phyloP scores from a whole-genome alignment of 2,329 filamentous ascomycete species.

The Aspergillus sp. region DNA sequence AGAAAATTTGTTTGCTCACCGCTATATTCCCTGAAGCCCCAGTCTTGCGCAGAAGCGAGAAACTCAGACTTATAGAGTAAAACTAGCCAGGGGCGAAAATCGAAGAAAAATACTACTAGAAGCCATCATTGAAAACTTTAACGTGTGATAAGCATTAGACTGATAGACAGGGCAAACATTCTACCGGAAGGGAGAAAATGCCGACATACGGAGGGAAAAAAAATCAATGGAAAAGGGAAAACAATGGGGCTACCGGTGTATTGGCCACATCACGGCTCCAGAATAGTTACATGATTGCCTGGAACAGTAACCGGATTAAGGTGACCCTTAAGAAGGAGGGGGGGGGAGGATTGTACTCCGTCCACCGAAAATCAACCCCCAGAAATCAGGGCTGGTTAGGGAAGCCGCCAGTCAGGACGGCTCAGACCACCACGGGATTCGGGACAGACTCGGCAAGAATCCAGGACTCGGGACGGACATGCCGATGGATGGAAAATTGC shows the following conservation, averaged over 20 bases:
- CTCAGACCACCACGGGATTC: constrained; percentile 31
- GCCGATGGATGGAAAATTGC: constrained; percentile 26
- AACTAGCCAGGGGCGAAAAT: background rate
- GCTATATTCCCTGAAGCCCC: background rate
- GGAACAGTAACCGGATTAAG: background rate
- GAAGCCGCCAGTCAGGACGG: constrained; percentile 13
- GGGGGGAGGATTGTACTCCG: background rate
- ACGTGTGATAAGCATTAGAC: background rate
- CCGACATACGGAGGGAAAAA: background rate
- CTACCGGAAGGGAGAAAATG: background rate
- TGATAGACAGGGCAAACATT: background rate
- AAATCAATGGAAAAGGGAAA: background rate
- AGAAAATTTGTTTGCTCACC: background rate
- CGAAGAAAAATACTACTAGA: background rate
- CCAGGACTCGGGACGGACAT: constrained; percentile 22
- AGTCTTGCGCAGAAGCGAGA: background rate
- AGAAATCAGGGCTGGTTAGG: background rate
- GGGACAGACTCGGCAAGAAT: constrained; percentile 25
- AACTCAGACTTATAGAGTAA: background rate
- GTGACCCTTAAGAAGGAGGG: background rate
- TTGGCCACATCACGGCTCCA: constrained; percentile 5
- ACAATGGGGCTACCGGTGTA: background rate
- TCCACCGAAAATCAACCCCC: background rate
- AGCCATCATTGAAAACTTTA: background rate
- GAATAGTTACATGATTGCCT: constrained; percentile 10